phyloP scores from a whole-genome alignment of 164 flowering plant species.

The Macadamia integrifolia region DNA sequence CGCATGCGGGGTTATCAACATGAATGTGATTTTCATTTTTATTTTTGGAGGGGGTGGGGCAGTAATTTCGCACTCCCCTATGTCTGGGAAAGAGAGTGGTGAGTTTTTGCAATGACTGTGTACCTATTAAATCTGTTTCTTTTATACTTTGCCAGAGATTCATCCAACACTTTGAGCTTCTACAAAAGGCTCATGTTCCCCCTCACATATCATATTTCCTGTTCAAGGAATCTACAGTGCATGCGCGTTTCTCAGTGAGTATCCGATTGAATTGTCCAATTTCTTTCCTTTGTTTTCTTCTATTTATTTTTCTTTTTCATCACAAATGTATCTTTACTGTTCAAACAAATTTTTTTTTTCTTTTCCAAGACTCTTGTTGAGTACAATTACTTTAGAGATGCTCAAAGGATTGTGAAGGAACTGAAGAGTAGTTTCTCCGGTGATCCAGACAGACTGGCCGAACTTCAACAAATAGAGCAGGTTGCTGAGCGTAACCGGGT shows the following conservation, averaged over 20 bases:
- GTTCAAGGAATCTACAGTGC: constrained; percentile 53
- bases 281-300: background rate
- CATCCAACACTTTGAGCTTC: constrained; percentile 88
- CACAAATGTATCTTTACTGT: background rate
- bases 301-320: background rate
- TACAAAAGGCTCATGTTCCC: constrained; percentile 81
- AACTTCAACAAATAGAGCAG: constrained; percentile 73
- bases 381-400: constrained; percentile 77
- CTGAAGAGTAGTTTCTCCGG: constrained; percentile 55
- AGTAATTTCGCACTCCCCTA: no score
- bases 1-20: no score
- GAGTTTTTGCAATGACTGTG: no score
- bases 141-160: constrained; percentile 50
- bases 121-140: no score
- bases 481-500: constrained; percentile 86
- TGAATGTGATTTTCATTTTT: no score
- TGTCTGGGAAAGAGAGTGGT: no score
- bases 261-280: background rate
- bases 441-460: constrained; percentile 68
- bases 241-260: constrained; percentile 66
- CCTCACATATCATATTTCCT: constrained; percentile 55
- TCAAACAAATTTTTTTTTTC: background rate
- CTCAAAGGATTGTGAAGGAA: constrained; percentile 80
- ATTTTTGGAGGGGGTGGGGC: no score
- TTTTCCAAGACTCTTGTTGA: constrained; percentile 43